Evolutionary conservation across 2,329 filamentous ascomycete species (phyloP), one percentile per base, ranked within the genome.

Genomic region (Ascomycota sp.): DNA sequence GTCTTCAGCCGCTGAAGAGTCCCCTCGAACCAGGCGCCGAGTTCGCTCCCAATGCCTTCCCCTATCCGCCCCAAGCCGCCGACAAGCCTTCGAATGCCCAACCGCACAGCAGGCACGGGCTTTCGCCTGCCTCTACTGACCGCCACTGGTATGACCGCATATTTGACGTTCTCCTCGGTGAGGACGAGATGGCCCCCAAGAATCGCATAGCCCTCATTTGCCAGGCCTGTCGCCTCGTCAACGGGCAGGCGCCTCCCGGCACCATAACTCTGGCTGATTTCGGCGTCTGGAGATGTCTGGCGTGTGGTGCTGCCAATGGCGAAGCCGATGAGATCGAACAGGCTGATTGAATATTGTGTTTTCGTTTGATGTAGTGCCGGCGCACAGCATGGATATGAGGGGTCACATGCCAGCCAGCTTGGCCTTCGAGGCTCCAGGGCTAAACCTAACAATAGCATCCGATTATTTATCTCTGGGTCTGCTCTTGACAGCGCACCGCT

Each of bases 141-240:
- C 49, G 71, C 11, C 74, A 78, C 45, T 98, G 89, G 89, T 98
- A 95, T 52, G 89, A 98, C 48, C 72, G 86, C 32, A 73, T 98
- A 31, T 61, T 98, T 33, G 89, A 98, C 44, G 69, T 92, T 0
- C 69, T 98, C 19, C 65, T 98, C 0, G 89, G 89, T 29, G 89
- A 98, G 46, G 89, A 98, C 44, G 89, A 98, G 53, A 91, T 80
- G 4, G 73, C 79, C 9, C 70, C 86, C 3, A 91, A 83, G 57
- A 95, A 95, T 51, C 73, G 89, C 12, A 70, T 93, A 34, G 86
- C 74, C 7, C 60, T 98, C 38, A 81, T 98, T 32, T 98, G 89
- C 53, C 52, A 60, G 21, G 61, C 66, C 24, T 98, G 89, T 49
- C 66, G 81, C 20, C 65, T 94, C 2, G 85, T 98, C 28, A 98